Percentiles rank a stretch among this genome's conserved stretches.
These are phyloP conservation scores for Pistacia integerrima DNA, from an alignment of 345 rosid genomes.

Conservation along the genomic window DNA sequence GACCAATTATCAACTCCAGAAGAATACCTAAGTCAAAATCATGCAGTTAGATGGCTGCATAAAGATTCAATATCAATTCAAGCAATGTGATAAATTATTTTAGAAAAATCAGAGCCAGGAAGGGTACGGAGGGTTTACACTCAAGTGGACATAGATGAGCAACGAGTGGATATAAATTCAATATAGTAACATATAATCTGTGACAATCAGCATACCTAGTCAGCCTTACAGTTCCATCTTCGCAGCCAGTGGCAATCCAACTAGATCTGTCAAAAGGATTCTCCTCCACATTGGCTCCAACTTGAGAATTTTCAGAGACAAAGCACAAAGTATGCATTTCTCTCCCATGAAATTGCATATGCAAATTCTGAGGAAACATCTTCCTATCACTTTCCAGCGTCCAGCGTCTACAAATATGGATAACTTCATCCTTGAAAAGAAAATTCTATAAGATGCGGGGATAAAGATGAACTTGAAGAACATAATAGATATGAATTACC, in stretches of 20 bases:
- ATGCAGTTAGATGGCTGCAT: constrained; percentile 13
- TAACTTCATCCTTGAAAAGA: constrained; percentile 72
- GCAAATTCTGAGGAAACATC: constrained; percentile 71
- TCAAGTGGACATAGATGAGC: background rate
- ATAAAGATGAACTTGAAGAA: background rate
- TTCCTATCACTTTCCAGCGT: constrained; percentile 43
- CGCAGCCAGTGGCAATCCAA: constrained; percentile 98
- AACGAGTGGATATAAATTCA: background rate
- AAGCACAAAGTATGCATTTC: constrained; percentile 92
- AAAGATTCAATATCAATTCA: constrained; percentile 6
- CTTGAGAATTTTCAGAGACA: constrained; percentile 43
- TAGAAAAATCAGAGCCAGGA: background rate
- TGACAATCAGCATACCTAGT: constrained; percentile 54
- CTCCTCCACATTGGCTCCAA: constrained; percentile 35
- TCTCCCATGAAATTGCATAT: constrained; percentile 90
- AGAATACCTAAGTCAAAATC: constrained; percentile 51
- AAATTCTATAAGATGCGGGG: constrained; percentile 21
- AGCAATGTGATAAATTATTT: background rate
- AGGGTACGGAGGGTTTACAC: background rate
- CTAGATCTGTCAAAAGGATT: constrained; percentile 40
- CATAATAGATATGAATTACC: background rate
- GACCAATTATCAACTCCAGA: constrained; percentile 64
- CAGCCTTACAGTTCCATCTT: constrained; percentile 97
- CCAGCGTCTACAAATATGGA: constrained; percentile 75
- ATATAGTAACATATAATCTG: background rate